Base-by-base conservation (phyloP, 176 grass and related monocot species). In the Dendrocalamus sinicus region DNA sequence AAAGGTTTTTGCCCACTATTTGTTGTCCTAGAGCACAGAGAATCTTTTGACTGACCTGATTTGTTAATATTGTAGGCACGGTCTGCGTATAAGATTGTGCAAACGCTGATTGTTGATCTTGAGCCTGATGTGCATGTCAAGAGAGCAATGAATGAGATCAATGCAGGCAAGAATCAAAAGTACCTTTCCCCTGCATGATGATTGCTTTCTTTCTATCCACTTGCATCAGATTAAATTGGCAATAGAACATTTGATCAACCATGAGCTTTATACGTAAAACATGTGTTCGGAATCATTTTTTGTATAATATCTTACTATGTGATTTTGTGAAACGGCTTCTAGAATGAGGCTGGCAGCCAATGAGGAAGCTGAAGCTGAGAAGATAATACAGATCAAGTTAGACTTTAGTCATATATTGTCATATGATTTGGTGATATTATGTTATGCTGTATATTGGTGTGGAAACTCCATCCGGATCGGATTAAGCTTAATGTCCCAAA, bases 331-430 rank as follows among this genome's bases (percentile, higher is more conserved):
- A 64, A 80, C 86, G 91, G 92, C 92, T 91, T 46, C 92, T 19
- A 90, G 92, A 22, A 44, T 93, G 89, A 93, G 89, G 92, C 8
- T 79, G 46, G 92, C 88, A 48, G 68, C 89, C 58, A 91, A 75
- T 20, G 88, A 93, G 77, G 91, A 93, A 83, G 92, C 92, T 59
- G 92, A 93, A 74, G 86, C 92, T 15, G 89, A 93, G 69, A 93
- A 93, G 78, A 91, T 91, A 53, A 35, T 93, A 14, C 89, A 88
- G 78, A 90, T 68, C 32, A 59, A 51, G 64, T 50, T 30, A 79
- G 22, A 62, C 61, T 85, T 57, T 28, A 84, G 68, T 35, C 41
- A 9, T 30, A 57, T 30, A 20, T 14, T 64, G 2, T 77, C 20
- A 45, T 51, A 41, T 73, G 19, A 54, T 83, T 77, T 83, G 73